These are phyloP conservation scores for Psilocybe sp. DNA, from an alignment of 768 basidiomycete species.

Conservation along the genomic window DNA sequence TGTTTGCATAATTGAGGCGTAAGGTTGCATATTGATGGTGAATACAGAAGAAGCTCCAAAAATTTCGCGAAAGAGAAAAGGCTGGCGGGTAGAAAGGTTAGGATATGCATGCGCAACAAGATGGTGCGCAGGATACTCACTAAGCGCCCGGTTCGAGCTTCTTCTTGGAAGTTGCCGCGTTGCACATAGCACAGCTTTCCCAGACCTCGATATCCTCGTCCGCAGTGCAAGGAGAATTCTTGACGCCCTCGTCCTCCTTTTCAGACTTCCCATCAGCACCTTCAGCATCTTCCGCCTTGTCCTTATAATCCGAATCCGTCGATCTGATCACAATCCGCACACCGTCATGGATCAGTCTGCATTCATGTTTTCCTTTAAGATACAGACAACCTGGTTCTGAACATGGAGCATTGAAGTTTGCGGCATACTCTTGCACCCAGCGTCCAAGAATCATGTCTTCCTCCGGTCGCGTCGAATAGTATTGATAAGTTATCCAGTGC, in stretches of 20 bases:
- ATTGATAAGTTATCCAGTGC: slow-evolving; percentile 49
- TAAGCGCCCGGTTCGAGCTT: slow-evolving; percentile 48
- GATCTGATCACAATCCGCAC: slow-evolving; percentile 27
- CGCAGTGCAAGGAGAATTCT: background rate
- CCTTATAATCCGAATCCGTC: slow-evolving; percentile 6
- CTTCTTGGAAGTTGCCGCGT: slow-evolving; percentile 26
- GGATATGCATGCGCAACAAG: background rate
- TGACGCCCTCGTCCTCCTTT: slow-evolving; percentile 3
- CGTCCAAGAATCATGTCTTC: slow-evolving; percentile 42
- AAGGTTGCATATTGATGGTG: slow-evolving; percentile 30
- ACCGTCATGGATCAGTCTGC: slow-evolving; percentile 39
- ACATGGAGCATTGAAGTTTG: slow-evolving; percentile 33
- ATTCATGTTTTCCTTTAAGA: slow-evolving; percentile 40
- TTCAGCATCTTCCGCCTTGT: background rate
- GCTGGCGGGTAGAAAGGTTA: slow-evolving; percentile 24
- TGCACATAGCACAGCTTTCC: slow-evolving; percentile 42
- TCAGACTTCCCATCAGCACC: background rate
- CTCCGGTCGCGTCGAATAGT: slow-evolving; percentile 32
- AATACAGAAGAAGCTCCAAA: slow-evolving; percentile 51
- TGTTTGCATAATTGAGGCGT: slow-evolving; percentile 47
- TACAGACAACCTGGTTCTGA: slow-evolving; percentile 28
- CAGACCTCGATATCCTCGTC: slow-evolving; percentile 34
- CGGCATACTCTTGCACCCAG: slow-evolving; percentile 30
- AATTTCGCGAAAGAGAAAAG: slow-evolving; percentile 57
- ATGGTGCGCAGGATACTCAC: slow-evolving; percentile 38